Conservation (phyloP, 371 early-diverging fungal genomes). For the Lichtheimia corymbifera region DNA sequence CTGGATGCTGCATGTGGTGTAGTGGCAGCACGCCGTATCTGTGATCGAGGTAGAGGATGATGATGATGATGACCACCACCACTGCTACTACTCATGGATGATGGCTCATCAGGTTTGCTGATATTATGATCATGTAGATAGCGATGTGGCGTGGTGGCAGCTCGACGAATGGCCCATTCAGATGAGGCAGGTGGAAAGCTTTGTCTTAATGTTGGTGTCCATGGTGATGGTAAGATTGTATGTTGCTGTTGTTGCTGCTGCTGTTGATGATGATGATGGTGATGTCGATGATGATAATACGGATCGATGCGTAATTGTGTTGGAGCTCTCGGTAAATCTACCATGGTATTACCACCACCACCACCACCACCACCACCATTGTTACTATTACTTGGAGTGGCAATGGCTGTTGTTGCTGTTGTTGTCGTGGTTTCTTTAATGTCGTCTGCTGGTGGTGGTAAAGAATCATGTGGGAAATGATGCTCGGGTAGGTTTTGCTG, state of each 20-base stretch:
- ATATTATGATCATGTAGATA: constrained; percentile 4
- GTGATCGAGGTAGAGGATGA: neutral
- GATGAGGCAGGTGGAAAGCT: constrained; percentile 15
- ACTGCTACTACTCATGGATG: neutral
- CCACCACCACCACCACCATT: too few species aligned
- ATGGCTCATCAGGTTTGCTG: constrained; percentile 23
- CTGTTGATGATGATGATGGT: neutral
- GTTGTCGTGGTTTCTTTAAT: neutral
- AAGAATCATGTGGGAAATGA: neutral
- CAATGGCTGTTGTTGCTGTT: neutral
- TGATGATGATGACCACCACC: neutral
- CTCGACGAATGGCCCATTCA: constrained; percentile 15
- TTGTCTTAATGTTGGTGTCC: constrained; percentile 13
- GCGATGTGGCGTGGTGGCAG: constrained; percentile 13
- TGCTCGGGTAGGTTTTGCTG: neutral
- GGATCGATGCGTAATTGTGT: neutral
- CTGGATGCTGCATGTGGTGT: constrained; percentile 11
- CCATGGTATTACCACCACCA: neutral
- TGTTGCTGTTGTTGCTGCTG: too few species aligned
- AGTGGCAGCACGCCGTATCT: constrained; percentile 18
- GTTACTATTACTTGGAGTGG: too few species aligned
- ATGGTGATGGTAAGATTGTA: constrained; percentile 5
- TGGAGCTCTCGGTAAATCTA: neutral
- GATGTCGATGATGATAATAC: neutral
- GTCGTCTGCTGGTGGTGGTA: neutral